Percentiles rank a stretch among this genome's conserved stretches.
Conservation (phyloP, 345 rosid species). For the Melaleuca quinquenervia region DNA sequence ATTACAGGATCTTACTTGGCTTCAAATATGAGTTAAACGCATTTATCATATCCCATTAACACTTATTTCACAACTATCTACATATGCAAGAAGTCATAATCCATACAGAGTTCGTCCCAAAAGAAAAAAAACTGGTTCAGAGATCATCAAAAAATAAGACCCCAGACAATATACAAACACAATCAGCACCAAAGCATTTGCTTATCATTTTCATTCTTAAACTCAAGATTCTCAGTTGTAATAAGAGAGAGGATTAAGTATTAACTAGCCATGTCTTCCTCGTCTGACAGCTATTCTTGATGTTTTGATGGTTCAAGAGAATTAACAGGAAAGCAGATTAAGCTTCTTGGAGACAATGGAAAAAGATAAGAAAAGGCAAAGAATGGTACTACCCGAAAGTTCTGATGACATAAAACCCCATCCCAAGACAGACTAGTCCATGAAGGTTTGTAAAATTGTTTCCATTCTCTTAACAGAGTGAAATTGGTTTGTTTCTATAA, state of each 20-base stretch:
- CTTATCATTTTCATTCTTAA: neutral
- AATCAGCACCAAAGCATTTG: neutral
- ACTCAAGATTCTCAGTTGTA: neutral
- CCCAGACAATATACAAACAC: neutral
- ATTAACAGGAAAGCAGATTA: no score
- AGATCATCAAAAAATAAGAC: neutral
- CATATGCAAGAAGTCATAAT: neutral
- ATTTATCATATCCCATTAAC: neutral
- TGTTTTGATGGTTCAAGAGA: no score
- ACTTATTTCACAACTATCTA: neutral
- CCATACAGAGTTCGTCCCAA: neutral
- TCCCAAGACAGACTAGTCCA: neutral
- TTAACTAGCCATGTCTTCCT: neutral
- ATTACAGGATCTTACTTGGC: neutral
- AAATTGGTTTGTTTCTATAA: neutral
- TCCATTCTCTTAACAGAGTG: neutral
- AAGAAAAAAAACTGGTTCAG: no score
- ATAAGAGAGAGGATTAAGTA: neutral
- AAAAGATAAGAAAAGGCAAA: no score
- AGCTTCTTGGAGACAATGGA: no score
- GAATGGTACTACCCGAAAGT: no score
- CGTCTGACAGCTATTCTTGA: neutral
- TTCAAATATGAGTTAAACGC: neutral
- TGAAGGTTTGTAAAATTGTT: neutral
- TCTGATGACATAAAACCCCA: neutral